Evolutionary conservation across 768 basidiomycete species (phyloP).

Genomic region (Pholiota microspora): DNA sequence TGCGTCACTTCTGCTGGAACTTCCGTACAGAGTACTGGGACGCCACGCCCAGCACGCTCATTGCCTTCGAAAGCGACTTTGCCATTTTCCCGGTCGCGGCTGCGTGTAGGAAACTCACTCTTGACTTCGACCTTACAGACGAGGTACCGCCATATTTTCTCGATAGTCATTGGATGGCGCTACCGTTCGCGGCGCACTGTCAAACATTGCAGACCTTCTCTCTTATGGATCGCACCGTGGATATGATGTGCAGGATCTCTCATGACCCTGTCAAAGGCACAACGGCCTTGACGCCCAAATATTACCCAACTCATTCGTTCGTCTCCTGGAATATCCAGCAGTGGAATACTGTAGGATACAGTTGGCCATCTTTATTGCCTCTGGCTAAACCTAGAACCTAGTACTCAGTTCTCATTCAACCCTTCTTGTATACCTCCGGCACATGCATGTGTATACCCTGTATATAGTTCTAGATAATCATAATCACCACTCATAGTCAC

Average conservation of each 20-base stretch:
- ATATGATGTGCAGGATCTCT: constrained; percentile 21
- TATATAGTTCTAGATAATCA: neutral
- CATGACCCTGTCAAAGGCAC: constrained; percentile 4
- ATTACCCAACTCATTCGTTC: constrained; percentile 16
- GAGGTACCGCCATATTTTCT: constrained; percentile 21
- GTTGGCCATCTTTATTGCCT: constrained; percentile 16
- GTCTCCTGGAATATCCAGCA: constrained; percentile 15
- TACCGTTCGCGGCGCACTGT: constrained; percentile 23
- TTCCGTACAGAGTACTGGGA: constrained; percentile 24
- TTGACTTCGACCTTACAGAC: constrained; percentile 9
- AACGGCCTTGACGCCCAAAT: constrained; percentile 14
- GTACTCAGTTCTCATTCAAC: neutral
- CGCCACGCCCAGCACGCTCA: constrained; percentile 18
- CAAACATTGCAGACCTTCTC: constrained; percentile 19
- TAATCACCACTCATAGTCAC: no score
- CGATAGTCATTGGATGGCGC: constrained; percentile 23
- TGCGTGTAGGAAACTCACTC: neutral
- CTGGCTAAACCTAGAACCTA: neutral
- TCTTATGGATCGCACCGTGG: constrained; percentile 22
- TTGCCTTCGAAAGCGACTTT: constrained; percentile 22
- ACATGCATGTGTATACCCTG: neutral
- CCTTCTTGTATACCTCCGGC: no score
- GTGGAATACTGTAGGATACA: constrained; percentile 18
- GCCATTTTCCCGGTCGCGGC: neutral
- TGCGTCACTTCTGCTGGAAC: constrained; percentile 29